Base-by-base conservation (phyloP, 2,329 filamentous ascomycete species). In the Colletotrichum tropicicola region DNA sequence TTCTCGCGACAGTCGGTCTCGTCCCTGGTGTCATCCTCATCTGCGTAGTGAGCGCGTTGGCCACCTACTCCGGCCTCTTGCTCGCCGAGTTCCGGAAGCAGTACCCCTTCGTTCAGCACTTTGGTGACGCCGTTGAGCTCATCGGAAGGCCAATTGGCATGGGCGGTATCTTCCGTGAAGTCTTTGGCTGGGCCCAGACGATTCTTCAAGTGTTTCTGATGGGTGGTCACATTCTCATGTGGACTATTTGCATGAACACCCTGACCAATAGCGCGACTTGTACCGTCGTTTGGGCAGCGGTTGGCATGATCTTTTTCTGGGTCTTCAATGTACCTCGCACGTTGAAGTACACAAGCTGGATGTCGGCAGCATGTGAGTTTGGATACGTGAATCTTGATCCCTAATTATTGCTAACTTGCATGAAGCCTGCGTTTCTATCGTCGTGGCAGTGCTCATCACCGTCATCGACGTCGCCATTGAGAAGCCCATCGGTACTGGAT, bases 11-110 rank as follows among this genome's bases (percentile, higher is more conserved):
- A 12, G 82, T 93, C 35, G 91, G 91, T 4, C 82, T 93, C n/a
- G 89, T 91, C 1, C 91, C 91, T 0, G 91, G 91, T 12, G 78
- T 94, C 57, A 86, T 92, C 64, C 74, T 93, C 72, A 93, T 92
- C 45, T 83, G 92, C 64, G 84, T 91, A n/a, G 84, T 81, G 49
- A 80, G 91, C 44, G 85, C 89, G 9, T 78, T 93, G 3, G 92
- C 92, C 70, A 92, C 91, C 2, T 93, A 81, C 70, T 82, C 81
- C 0, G 80, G 91, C 8, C 72, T 81, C 8, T 73, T 78, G 37
- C 73, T 82, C 43, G 92, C 89, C 85, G 86, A 91, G 72, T 93
- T 93, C 76, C 91, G 89, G 72, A 80, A 91, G 61, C 83, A 86
- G 65, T 88, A 93, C 71, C 91, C 91, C 0, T 87, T 91, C 74